Evolutionary conservation across 257 asterid species (phyloP), one percentile per base, ranked within the genome.

Genomic region (Nicotiana sylvestris): DNA sequence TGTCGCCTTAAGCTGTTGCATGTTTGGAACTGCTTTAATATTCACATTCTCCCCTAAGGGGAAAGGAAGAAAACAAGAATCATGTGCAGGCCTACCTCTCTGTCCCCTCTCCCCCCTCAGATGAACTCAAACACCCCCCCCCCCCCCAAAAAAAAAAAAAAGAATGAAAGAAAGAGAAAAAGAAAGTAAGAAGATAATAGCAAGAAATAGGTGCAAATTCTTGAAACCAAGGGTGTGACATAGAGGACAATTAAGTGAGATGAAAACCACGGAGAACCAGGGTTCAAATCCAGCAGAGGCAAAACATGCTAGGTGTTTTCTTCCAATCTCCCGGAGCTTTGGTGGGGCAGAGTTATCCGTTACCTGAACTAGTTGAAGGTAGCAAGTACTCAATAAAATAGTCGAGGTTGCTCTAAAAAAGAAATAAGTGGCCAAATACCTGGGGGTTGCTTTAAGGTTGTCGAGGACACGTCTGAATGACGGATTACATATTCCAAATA

Each of bases 21-120:
- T 74, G 39, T 49, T 49, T 74, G 62, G 43, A 49, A 49, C 80
- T 49, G 51, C 80, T 74, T 74, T 74, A 74, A 49, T 70, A 66
- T 33, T 33, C 51, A 17, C 49, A 29, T n/a, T 27, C 68, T 64
- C 12, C 43, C 43, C 49, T 5, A 66, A 13, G 46, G 43, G 46
- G 74, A 21, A 21, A 21, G 21, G 21, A 21, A 21, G 21, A 46
- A 4, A n/a, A 21, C 60, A 72, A 72, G 37, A 72, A 72, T 6
- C 78, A 21, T 46, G 35, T 46, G 25, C 6, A 43, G 16, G 33
- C 46, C 25, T 66, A n/a, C n/a, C 21, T 21, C 21, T 21, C 21
- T 21, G 21, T 21, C 39, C 9, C 11, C 8, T n/a, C n/a, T n/a
- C 5, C 35, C 5, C 35, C 35, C 35, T 33, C 35, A 33, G 3